Evolutionary conservation across 73 alveolate species (phyloP).

Genomic region (Paramecium sexaurelia): DNA sequence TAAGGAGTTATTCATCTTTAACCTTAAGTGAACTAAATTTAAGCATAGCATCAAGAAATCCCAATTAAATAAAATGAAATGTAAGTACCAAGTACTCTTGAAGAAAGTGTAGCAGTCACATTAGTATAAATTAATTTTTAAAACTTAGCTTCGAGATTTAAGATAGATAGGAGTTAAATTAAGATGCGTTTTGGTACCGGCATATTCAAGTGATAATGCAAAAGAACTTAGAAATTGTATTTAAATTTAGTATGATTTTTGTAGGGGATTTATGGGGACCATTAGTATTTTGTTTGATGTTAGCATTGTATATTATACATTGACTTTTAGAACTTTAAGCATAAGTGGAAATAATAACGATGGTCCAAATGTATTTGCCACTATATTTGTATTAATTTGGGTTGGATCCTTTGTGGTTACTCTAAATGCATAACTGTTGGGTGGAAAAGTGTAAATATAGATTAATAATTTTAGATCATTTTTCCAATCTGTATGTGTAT

Average conservation of each 20-base stretch:
- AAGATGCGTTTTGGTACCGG: constrained; percentile 78
- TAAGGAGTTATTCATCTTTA: constrained; percentile 1
- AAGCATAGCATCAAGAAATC: neutral
- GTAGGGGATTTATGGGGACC: constrained; percentile 99
- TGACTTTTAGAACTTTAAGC: neutral
- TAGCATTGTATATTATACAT: constrained; percentile 36
- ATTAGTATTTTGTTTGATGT: constrained; percentile 76
- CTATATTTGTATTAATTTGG: constrained; percentile 91
- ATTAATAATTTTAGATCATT: constrained; percentile 66
- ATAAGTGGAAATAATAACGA: constrained; percentile 29
- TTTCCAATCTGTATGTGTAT: constrained; percentile 90
- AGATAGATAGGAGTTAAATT: constrained; percentile 88
- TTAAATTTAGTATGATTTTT: neutral
- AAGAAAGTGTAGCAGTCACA: constrained; percentile 57
- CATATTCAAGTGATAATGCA: constrained; percentile 75
- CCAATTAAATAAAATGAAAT: neutral
- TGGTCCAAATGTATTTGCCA: constrained; percentile 74
- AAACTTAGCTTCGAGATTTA: constrained; percentile 82
- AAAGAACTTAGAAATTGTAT: constrained; percentile 88
- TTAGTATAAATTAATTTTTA: neutral
- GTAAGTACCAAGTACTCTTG: constrained; percentile 49
- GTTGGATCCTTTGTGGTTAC: constrained; percentile 92
- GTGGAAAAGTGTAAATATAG: constrained; percentile 79
- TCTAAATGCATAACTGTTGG: constrained; percentile 89
- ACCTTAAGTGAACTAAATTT: neutral